Base-by-base conservation (phyloP, 2,329 filamentous ascomycete genomes). In the Whalleya microplaca region DNA sequence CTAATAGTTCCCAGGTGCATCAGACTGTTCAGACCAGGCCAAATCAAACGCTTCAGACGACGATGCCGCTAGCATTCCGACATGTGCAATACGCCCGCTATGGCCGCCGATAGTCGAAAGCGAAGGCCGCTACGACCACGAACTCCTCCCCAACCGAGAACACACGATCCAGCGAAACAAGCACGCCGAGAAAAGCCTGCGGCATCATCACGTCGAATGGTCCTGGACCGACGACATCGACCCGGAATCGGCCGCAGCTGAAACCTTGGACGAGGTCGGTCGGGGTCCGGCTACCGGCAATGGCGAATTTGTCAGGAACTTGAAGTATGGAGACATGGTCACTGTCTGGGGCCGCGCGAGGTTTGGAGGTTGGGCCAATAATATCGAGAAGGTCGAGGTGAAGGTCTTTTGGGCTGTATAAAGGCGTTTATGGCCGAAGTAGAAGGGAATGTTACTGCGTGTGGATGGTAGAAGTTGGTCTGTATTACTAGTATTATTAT, bases 311-410 rank as follows among this genome's bases (percentile, higher is more conserved):
- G 79, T 88, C 32, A 78, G 80, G 16, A 74, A 71, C 45, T 66
- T 88, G 61, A 79, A 77, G 61, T 61, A 84, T n/a, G 85, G 85
- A 1, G 85, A 88, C 62, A 78, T 85, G 18, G 71, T 88, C 10
- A 87, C 84, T 0, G 65, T 88, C 1, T 88, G 85, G 85, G 84
- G 74, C 0, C 85, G 82, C 69, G 78, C 83, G 2, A 77, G 84
- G 55, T 87, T 84, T 53, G 69, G 66, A 0, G 78, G 72, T 0
- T 88, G 85, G 85, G 45, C 51, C 1, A 87, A 87, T 58, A 50
- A 71, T 12, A 68, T 87, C 9, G 68, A 80, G 45, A 75, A 71
- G 12, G 79, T 81, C 2, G 75, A 76, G 67, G 71, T 87, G 27
- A 81, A 84, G 55, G 75, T 87, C 21, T 87, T 84, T 65, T 88